Evolutionary conservation across 2,329 filamentous ascomycete genomes (phyloP), one percentile per base, ranked within the genome.

Genomic region (Diplocarpon rosae): DNA sequence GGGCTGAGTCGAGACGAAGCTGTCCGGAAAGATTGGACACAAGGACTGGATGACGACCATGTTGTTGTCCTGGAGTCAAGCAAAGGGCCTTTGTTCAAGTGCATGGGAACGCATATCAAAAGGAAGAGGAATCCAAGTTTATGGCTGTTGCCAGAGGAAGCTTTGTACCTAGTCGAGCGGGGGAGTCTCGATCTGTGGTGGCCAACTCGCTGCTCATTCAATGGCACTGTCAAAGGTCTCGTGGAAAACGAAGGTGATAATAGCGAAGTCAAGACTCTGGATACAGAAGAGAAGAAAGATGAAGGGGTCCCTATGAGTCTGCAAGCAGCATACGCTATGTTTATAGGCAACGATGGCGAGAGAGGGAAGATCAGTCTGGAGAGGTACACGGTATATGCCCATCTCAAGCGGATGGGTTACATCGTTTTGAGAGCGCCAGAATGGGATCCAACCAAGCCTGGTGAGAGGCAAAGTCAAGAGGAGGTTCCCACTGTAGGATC

Each of bases 91-190:
- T 73, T 80, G 60, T 82, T 83, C 61, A 77, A 78, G 57, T 82
- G 78, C n/a, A 80, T 90, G 62, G 92, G 92, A 0, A 76, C 79
- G 44, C 66, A 76, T 1, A 70, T 70, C 5, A 57, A 68, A n/a
- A 68, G 71, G 33, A 73, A 71, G 50, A 75, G 79, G 46, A 74
- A 72, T 2, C 72, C 71, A 48, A 78, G 75, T 50, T 67, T 89
- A 33, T 95, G 89, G 89, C 61, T 98, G 40, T 63, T 95, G 32
- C 90, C 90, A 0, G 92, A 98, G 61, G 92, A 98, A 64, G 85
- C 88, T 5, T 70, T 98, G 42, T 95, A 88, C 58, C 64, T 95
- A 51, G 71, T 96, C 8, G 92, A 98, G 67, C 71, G 92, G 56
- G 92, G 90, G 0, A 88, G 77, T 37, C 58, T 96, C 57, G 87